Percentiles rank a stretch among this genome's conserved stretches.
Evolutionary conservation across 202 grass and related monocot genomes (phyloP).

Genomic region (Setaria viridis): DNA sequence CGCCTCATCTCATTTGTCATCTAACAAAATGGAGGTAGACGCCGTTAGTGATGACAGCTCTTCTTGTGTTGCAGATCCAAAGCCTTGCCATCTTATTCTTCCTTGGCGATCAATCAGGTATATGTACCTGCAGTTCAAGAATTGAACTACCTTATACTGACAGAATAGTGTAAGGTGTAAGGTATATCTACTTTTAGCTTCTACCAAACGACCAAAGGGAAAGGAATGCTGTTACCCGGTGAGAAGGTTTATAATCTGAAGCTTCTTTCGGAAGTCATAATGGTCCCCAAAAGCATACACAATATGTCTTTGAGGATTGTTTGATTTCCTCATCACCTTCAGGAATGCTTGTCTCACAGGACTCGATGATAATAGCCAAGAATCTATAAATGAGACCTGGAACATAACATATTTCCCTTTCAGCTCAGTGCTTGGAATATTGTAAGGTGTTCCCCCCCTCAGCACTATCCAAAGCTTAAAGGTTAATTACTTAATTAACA

Average conservation of each 20-base stretch:
- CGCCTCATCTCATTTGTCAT: constrained; percentile 61
- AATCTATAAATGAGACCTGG: constrained; percentile 87
- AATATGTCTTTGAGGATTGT: constrained; percentile 58
- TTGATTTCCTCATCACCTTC: constrained; percentile 76
- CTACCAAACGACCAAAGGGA: constrained; percentile 4
- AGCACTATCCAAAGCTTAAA: neutral
- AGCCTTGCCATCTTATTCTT: constrained; percentile 97
- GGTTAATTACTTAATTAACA: neutral
- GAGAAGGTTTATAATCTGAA: constrained; percentile 90
- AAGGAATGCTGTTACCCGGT: constrained; percentile 70
- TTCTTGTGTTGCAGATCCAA: constrained; percentile 78
- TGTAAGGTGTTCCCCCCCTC: neutral
- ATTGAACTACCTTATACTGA: constrained; percentile 22
- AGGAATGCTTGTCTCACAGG: constrained; percentile 61
- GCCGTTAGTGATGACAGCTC: constrained; percentile 70
- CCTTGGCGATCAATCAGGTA: constrained; percentile 83
- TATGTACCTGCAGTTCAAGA: constrained; percentile 69
- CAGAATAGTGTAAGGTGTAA: neutral
- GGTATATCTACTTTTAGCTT: neutral
- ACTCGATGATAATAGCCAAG: constrained; percentile 73
- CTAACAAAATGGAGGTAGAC: constrained; percentile 72
- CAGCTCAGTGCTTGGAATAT: constrained; percentile 12
- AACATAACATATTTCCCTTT: constrained; percentile 48
- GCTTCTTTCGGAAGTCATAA: constrained; percentile 82
- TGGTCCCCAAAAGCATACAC: constrained; percentile 85